Evolutionary conservation across 176 grass and related monocot genomes (phyloP).

Genomic region (Chrysopogon serrulatus): DNA sequence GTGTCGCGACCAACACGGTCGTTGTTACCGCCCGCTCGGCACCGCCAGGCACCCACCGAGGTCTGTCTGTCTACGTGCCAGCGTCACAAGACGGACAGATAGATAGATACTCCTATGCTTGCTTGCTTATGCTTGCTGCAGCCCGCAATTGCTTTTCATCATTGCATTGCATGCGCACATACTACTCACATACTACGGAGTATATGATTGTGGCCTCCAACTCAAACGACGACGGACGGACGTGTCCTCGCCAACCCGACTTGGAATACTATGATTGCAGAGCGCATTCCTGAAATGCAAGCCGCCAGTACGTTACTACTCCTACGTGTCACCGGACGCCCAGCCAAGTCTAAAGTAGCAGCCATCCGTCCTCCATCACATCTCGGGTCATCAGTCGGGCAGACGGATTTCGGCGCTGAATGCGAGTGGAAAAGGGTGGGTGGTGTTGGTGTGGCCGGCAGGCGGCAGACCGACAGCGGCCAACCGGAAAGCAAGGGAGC

Average conservation of each 20-base stretch:
- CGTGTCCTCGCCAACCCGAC: neutral
- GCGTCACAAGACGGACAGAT: too few species aligned
- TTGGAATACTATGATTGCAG: neutral
- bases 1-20: too few species aligned
- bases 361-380: neutral
- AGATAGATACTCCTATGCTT: too few species aligned
- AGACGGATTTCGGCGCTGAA: slow-evolving; percentile 33
- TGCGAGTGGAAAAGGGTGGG: neutral
- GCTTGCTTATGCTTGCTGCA: too few species aligned
- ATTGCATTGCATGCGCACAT: neutral
- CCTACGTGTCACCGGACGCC: neutral
- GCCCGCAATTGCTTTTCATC: neutral
- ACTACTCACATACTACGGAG: too few species aligned
- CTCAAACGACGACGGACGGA: neutral
- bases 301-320: neutral
- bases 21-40: too few species aligned
- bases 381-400: neutral
- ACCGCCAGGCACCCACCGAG: too few species aligned
- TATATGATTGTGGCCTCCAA: neutral
- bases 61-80: too few species aligned
- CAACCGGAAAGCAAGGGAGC: neutral
- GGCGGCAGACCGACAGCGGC: neutral
- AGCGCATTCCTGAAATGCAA: neutral
- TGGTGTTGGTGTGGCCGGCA: too few species aligned
- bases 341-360: slow-evolving; percentile 19